Percentiles rank a stretch among this genome's conserved stretches.
Conservation (phyloP, 768 basidiomycete genomes). For the Galerina sulciceps region DNA sequence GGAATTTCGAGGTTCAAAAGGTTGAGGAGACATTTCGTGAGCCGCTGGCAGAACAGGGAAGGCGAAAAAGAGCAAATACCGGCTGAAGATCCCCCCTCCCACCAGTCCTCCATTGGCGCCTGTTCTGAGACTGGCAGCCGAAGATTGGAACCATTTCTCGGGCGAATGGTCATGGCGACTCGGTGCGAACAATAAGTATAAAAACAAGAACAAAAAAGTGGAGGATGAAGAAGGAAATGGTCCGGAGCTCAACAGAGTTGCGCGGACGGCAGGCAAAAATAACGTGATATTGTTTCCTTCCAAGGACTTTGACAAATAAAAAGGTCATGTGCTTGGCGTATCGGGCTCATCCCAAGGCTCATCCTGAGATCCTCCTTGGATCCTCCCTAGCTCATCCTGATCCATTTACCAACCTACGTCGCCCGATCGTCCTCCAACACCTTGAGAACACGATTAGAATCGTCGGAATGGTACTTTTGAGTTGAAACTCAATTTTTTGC, state of each 20-base stretch:
- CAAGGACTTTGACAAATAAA: neutral
- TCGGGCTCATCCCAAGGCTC: no score
- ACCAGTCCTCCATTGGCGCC: constrained; percentile 24
- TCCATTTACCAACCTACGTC: no score
- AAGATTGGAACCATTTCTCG: constrained; percentile 19
- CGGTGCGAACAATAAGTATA: constrained; percentile 20
- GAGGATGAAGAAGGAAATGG: neutral
- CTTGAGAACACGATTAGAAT: no score
- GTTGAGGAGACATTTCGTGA: constrained; percentile 11
- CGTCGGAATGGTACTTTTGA: no score
- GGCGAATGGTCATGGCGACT: constrained; percentile 18
- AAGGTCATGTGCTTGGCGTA: no score
- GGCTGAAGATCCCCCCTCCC: constrained; percentile 24
- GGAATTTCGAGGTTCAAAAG: neutral
- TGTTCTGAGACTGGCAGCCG: constrained; percentile 14
- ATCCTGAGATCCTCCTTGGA: no score
- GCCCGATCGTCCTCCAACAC: no score
- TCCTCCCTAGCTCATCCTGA: no score
- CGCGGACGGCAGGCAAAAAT: constrained; percentile 1
- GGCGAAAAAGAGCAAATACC: constrained; percentile 13
- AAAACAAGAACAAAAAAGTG: neutral
- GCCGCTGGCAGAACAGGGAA: constrained; percentile 1
- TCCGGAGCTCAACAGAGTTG: neutral
- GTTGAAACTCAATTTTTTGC: no score
- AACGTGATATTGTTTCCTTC: constrained; percentile 1